These are phyloP conservation scores for Funneliformis caledonium DNA, from an alignment of 371 early-diverging fungal genomes.

Conservation along the genomic window DNA sequence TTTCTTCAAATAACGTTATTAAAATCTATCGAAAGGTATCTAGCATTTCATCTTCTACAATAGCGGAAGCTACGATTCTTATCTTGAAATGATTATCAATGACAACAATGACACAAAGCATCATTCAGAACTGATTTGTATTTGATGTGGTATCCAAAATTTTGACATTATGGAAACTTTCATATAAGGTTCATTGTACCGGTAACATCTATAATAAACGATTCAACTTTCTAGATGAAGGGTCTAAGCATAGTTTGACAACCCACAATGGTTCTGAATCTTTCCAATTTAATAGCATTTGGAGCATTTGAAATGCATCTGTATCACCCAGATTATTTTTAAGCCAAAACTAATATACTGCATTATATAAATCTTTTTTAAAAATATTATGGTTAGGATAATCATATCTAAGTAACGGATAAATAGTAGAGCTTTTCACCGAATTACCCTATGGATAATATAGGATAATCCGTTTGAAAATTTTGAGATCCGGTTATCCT, in stretches of 20 bases:
- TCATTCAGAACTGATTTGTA: not conserved
- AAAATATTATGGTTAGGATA: not conserved
- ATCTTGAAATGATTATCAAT: not conserved
- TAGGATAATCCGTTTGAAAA: too few relatives aligned
- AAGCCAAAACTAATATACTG: too few relatives aligned
- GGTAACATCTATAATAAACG: too few relatives aligned
- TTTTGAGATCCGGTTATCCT: too few relatives aligned
- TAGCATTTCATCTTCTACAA: not conserved
- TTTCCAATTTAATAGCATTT: too few relatives aligned
- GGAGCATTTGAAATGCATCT: too few relatives aligned
- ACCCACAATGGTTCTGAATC: too few relatives aligned
- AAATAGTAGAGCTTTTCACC: not conserved
- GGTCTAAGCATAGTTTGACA: too few relatives aligned
- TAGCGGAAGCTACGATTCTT: not conserved
- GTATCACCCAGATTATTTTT: too few relatives aligned
- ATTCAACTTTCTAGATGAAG: too few relatives aligned
- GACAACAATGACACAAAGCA: not conserved
- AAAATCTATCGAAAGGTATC: not conserved
- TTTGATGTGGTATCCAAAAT: not conserved
- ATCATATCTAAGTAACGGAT: not conserved
- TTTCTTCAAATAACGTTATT: not conserved
- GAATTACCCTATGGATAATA: too few relatives aligned
- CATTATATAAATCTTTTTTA: too few relatives aligned
- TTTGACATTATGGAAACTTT: not conserved
- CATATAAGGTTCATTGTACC: not conserved